Conservation (phyloP, 306 rosid genomes). For the Spatholobus suberectus region DNA sequence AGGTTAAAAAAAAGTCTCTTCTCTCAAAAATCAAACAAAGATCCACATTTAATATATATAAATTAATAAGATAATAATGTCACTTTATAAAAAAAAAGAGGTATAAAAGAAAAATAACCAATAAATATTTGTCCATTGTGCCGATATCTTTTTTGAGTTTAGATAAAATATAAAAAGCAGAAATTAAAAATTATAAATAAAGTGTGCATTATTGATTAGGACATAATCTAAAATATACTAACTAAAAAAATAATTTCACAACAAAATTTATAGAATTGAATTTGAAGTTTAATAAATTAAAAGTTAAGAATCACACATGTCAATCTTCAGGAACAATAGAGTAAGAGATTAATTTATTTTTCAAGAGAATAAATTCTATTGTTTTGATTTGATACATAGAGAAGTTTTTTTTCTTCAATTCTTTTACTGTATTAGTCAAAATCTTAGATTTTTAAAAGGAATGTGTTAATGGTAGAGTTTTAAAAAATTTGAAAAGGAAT, state of each 20-base stretch:
- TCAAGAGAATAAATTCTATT: background rate
- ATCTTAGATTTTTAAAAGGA: background rate
- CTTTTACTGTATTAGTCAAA: background rate
- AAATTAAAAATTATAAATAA: too few relatives aligned
- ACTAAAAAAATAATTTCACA: background rate
- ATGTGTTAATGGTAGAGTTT: background rate
- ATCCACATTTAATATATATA: too few relatives aligned
- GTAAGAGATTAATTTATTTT: background rate
- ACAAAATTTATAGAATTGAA: background rate
- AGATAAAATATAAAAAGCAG: too few relatives aligned
- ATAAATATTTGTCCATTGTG: too few relatives aligned
- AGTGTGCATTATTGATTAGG: too few relatives aligned
- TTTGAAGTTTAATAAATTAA: background rate
- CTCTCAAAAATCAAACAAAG: too few relatives aligned
- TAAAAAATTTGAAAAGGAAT: background rate
- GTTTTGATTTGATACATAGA: background rate
- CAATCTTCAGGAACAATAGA: background rate
- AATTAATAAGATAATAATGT: too few relatives aligned
- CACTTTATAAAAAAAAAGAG: too few relatives aligned
- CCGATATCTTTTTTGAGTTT: too few relatives aligned
- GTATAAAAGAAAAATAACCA: too few relatives aligned
- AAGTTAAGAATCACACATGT: background rate
- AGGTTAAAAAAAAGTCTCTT: too few relatives aligned
- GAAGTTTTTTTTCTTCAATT: background rate
- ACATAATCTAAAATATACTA: background rate